Evolutionary conservation across 305 asterid species (phyloP), one percentile per base, ranked within the genome.

Genomic region (Striga hermonthica): DNA sequence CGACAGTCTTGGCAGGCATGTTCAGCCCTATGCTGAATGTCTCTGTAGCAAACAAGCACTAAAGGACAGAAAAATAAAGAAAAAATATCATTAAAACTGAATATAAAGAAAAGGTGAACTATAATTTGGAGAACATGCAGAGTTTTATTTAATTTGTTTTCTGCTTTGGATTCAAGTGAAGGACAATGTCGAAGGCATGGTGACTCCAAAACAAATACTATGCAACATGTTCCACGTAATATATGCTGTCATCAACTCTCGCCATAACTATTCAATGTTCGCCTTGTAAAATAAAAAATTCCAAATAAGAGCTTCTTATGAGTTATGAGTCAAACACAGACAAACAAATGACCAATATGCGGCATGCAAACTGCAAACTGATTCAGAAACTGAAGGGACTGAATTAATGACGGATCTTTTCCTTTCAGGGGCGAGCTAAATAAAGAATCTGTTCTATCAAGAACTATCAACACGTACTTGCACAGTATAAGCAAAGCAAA

Each of bases 1-100:
- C 98, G 74, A 93, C 99, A 38, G 99, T 90, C 84, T 86, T 93
- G 65, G 99, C 99, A 72, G 99, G 99, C 99, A 90, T 93, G 80
- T 93, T 93, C 81, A 93, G 74, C 68, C 99, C 99, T 55, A 93
- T 93, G 83, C 97, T 93, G 90, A 93, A 93, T 66, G 99, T 93
- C 86, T 90, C 99, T 69, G 97, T 93, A 66, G 97, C 97, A 74
- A 93, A 93, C 84, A 93, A 85, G 83, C 97, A 90, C 99, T 93
- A 65, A 49, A 74, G 63, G 54, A 72, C 71, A 72, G 64, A 35
- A 22, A 62, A 70, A 62, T 70, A 34, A 57, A 58, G 60, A 64
- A 63, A 57, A 37, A 13, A 15, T 48, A 58, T 66, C 70, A 71
- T 72, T 79, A 64, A 63, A 57, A 66, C 9, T 57, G 41, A 57